A percentile compares a stretch with the other conserved stretches of the same genome.
Evolutionary conservation across 441 rosid genomes (phyloP).

Genomic region (Croton setiger): DNA sequence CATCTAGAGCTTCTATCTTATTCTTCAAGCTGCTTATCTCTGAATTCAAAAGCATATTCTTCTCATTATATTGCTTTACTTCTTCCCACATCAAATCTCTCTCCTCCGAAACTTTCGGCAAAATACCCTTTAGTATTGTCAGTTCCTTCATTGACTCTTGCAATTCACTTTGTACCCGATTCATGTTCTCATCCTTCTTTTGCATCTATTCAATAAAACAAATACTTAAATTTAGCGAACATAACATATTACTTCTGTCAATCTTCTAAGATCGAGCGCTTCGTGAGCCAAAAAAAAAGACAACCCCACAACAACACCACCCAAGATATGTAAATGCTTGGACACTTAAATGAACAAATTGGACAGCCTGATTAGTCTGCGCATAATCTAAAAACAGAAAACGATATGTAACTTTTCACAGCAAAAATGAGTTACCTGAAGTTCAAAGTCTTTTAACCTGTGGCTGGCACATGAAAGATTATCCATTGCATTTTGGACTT

Average conservation of each 20-base stretch:
- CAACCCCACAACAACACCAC: too few relatives aligned
- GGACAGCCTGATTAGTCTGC: too few relatives aligned
- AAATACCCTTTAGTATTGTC: constrained; percentile 39
- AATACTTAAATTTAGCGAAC: background rate
- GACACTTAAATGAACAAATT: too few relatives aligned
- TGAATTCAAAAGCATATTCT: constrained; percentile 75
- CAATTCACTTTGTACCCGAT: constrained; percentile 48
- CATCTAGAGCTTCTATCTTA: constrained; percentile 72
- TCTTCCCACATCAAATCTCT: constrained; percentile 89
- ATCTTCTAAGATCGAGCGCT: too few relatives aligned
- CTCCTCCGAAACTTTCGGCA: constrained; percentile 71
- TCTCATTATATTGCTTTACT: constrained; percentile 68
- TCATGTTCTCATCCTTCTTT: constrained; percentile 70
- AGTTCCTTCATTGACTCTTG: constrained; percentile 62
- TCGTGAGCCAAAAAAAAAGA: too few relatives aligned
- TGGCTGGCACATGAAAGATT: constrained; percentile 61
- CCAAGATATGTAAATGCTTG: too few relatives aligned
- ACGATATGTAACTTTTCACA: background rate
- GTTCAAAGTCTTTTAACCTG: constrained; percentile 71
- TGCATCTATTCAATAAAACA: constrained; percentile 41
- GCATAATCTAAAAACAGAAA: background rate
- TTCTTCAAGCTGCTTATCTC: constrained; percentile 63
- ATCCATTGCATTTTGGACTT: constrained; percentile 70
- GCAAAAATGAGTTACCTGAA: constrained; percentile 55
- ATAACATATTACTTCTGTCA: too few relatives aligned